Base-by-base conservation (phyloP, 2,329 filamentous ascomycete genomes). In the Hyphodiscus sp. region DNA sequence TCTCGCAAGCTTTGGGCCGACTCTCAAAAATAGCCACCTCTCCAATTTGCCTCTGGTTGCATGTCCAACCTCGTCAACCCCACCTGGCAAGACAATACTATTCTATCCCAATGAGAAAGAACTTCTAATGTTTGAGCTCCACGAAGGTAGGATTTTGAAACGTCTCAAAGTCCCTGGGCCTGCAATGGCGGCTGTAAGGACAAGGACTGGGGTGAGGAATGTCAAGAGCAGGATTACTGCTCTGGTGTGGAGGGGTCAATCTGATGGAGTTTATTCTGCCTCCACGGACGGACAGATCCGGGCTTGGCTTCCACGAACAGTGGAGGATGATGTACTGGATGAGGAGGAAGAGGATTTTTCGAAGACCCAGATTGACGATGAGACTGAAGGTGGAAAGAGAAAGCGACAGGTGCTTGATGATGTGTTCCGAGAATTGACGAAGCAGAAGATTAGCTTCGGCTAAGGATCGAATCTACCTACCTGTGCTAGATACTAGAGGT, bases 271-370 rank as follows among this genome's bases (percentile, higher is more conserved):
- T 53, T 95, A 90, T 70, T 94, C 89, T 50, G 86, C 84, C 1
- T 90, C 96, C 64, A 77, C 85, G 2, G 90, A 96, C 66, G 92
- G 92, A 0, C 86, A 85, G 50, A 92, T 97, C 53, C 79, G 86
- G 45, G 81, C 81, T 3, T 96, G 92, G 91, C 77, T 78, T 61
- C 87, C 89, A 1, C 73, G 74, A 38, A 70, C 81, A 6, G 70
- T 74, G 1, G 80, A 78, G 4, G 73, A 71, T 33, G 70, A 80
- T 59, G 67, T 79, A 61, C 60, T 82, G 48, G 75, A 74, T 13
- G 74, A 76, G 41, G 72, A 74, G 13, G 74, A 75, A 2, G 69
- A 72, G 16, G 65, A 68, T 4, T 29, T 10, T 15, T 41, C 23
- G 6, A 53, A 45, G 23, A 69, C 68, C 20, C 67, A 68, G 8